Conservation (phyloP, 768 basidiomycete species). For the Pholiota microspora region DNA sequence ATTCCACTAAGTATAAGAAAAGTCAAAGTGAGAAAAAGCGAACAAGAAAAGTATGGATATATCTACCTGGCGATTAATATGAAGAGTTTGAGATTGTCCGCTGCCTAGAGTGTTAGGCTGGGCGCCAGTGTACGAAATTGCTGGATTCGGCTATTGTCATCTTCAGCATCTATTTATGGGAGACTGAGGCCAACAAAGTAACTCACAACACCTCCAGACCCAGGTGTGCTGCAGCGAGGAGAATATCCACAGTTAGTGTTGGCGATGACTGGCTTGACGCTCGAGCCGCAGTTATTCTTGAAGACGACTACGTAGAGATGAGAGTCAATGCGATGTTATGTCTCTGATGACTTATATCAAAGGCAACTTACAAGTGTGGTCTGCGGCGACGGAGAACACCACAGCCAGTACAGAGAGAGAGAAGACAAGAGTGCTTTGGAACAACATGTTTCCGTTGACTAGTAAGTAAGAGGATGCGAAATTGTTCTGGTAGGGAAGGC, state of each 20-base stretch:
- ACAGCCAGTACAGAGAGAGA: constrained; percentile 1
- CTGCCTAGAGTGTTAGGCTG: constrained; percentile 29
- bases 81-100: constrained; percentile 27
- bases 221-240: constrained; percentile 33
- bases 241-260: constrained; percentile 40
- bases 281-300: constrained; percentile 30
- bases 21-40: neutral
- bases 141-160: constrained; percentile 24
- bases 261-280: constrained; percentile 33
- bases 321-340: neutral
- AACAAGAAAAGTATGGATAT: neutral
- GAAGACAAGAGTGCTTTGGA: neutral
- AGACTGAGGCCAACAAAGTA: neutral
- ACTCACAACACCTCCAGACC: constrained; percentile 31
- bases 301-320: constrained; percentile 27
- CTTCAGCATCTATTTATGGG: neutral
- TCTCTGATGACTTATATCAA: neutral
- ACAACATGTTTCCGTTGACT: neutral
- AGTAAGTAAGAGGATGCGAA: too few species aligned
- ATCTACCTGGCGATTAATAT: constrained; percentile 27
- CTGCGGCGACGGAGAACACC: constrained; percentile 13
- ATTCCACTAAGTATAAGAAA: constrained; percentile 30
- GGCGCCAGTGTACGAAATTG: constrained; percentile 30
- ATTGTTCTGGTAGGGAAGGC: neutral
- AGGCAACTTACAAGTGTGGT: constrained; percentile 19